Base-by-base conservation (phyloP, 768 basidiomycete species). In the Hypholoma sublateritium region DNA sequence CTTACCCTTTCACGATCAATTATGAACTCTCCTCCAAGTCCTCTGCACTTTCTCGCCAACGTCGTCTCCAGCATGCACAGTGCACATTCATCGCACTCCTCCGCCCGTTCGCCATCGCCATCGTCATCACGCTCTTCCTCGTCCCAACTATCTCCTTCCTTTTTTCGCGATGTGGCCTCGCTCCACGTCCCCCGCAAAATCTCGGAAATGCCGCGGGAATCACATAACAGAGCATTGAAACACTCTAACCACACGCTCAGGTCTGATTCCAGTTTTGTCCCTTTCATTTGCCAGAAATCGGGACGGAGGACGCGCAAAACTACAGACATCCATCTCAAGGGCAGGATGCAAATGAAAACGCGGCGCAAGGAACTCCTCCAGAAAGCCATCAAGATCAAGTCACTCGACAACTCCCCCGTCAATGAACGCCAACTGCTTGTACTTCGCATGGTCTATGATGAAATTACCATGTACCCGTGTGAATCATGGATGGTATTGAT, bases 391-490 rank as follows among this genome's bases (percentile, higher is more conserved):
- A 75, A 71, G 63, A 77, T 77, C 59, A 72, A 70, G 57, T 76
- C 77, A 39, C 65, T 78, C n/a, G 76, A 77, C 56, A 83, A 83
- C 61, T 80, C 84, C 8, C 84, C 84, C 51, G 84, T 77, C 59
- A 77, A 84, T 67, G 70, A 77, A 58, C 79, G 78, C 50, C 85
- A 86, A 62, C 76, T 83, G 37, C 73, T 77, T 64, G 77, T 87
- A 55, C 79, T 86, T 59, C 78, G 79, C 59, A 85, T 85, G 78
- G 81, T 86, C 21, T 86, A 82, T 65, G 78, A 84, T 58, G 80
- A 85, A 65, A 84, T 86, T 62, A 85, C 85, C 56, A 81, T 82
- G 74, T 85, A 84, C 73, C 85, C 85, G 50, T 75, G 76, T 55
- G 82, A 85, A 65, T 74, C 80, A 9, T 87, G 85, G 85, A 78